These are phyloP conservation scores for Dentipellis fragilis DNA, from an alignment of 768 basidiomycete genomes.

Conservation along the genomic window DNA sequence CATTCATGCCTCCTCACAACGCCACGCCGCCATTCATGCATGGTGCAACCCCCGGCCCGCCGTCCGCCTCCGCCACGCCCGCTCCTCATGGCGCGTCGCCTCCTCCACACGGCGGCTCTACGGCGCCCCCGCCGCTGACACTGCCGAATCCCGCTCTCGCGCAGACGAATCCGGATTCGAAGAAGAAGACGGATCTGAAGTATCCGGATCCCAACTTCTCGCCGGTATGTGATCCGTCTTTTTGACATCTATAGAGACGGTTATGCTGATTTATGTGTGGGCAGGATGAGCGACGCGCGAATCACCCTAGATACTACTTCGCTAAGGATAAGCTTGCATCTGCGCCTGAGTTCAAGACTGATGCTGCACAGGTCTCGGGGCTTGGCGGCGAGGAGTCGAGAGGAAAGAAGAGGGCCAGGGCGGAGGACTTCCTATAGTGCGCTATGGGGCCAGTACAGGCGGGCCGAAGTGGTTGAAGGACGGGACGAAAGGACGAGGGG, in stretches of 20 bases:
- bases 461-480: background rate
- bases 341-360: slow-evolving; percentile 21
- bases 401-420: slow-evolving; percentile 78
- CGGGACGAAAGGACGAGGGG: slow-evolving; percentile 1
- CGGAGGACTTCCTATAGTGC: slow-evolving; percentile 70
- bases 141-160: slow-evolving; percentile 48
- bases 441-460: background rate
- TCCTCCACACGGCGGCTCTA: slow-evolving; percentile 15
- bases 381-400: slow-evolving; percentile 45
- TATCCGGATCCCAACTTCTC: slow-evolving; percentile 71
- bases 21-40: slow-evolving; percentile 20
- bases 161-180: slow-evolving; percentile 65
- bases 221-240: slow-evolving; percentile 42
- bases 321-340: slow-evolving; percentile 26
- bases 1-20: slow-evolving; percentile 19
- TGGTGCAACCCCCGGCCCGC: slow-evolving; percentile 16
- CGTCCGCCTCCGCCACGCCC: slow-evolving; percentile 18
- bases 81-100: slow-evolving; percentile 14
- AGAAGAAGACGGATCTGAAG: slow-evolving; percentile 67
- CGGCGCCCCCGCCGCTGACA: slow-evolving; percentile 20
- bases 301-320: slow-evolving; percentile 51
- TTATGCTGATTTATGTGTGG: background rate
- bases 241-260: background rate
- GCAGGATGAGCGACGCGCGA: slow-evolving; percentile 74
- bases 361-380: slow-evolving; percentile 17